A percentile compares a stretch with the other conserved stretches of the same genome.
phyloP scores from a whole-genome alignment of 176 grass and related monocot species.

The Triticum monococcum region DNA sequence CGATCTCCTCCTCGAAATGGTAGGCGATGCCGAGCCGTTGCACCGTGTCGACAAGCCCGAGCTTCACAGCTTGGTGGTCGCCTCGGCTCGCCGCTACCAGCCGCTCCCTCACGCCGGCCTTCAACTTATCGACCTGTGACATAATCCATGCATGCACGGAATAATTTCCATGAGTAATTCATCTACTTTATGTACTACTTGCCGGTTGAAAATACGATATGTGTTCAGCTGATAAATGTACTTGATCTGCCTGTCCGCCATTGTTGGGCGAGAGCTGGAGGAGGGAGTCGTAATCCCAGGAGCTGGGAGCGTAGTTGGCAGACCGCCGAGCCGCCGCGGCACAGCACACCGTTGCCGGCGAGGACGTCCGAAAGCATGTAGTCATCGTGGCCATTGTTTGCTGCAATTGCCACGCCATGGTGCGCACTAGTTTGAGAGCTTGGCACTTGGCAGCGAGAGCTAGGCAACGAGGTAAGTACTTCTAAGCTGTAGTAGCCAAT shows the following conservation, averaged over 20 bases:
- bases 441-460: too few species aligned
- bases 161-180: background rate
- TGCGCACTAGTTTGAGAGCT: too few species aligned
- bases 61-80: background rate
- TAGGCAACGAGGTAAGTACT: too few species aligned
- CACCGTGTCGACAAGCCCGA: conserved; percentile 36
- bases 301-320: conserved; percentile 43
- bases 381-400: too few species aligned
- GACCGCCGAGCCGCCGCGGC: conserved; percentile 17
- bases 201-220: background rate
- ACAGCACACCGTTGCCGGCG: background rate
- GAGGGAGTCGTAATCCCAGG: conserved; percentile 37
- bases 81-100: background rate
- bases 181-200: background rate
- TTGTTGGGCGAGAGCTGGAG: background rate
- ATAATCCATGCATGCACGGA: background rate
- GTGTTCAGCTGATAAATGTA: background rate
- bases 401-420: background rate
- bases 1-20: conserved; percentile 49
- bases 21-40: conserved; percentile 53
- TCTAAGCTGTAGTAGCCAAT: too few species aligned
- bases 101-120: conserved; percentile 15
- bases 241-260: background rate
- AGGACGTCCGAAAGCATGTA: background rate
- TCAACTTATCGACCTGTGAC: conserved; percentile 19